Evolutionary conservation across 164 flowering plant genomes (phyloP).

Genomic region (Pachysandra terminalis): DNA sequence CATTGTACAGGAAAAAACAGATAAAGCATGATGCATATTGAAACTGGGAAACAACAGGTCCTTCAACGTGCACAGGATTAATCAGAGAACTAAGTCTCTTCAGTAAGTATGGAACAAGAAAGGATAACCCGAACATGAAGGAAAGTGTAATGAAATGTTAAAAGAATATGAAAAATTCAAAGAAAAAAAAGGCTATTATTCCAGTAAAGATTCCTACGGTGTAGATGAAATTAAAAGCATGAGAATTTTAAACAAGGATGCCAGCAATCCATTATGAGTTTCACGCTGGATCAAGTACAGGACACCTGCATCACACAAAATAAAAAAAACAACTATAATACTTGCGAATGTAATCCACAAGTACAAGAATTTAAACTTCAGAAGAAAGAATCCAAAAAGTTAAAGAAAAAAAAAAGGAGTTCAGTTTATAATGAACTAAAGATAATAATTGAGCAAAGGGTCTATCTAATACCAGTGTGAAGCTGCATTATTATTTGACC

Average conservation of each 20-base stretch:
- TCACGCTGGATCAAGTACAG: slow-evolving; percentile 64
- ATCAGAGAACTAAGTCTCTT: background rate
- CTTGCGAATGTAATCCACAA: background rate
- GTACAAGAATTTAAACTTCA: background rate
- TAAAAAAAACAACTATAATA: slow-evolving; percentile 2
- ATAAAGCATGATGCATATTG: background rate
- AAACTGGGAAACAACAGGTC: background rate
- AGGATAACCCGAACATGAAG: background rate
- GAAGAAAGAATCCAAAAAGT: background rate
- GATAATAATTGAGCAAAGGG: too few species aligned
- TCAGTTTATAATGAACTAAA: background rate
- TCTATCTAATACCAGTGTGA: slow-evolving; percentile 56
- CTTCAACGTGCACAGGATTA: background rate
- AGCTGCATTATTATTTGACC: slow-evolving; percentile 93
- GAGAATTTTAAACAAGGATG: slow-evolving; percentile 71
- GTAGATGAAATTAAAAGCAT: slow-evolving; percentile 76
- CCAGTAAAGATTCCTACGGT: slow-evolving; percentile 60
- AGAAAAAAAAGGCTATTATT: background rate
- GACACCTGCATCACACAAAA: slow-evolving; percentile 55
- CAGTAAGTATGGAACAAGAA: background rate
- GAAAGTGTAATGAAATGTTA: too few species aligned
- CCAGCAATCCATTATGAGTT: slow-evolving; percentile 64
- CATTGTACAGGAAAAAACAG: background rate
- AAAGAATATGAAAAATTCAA: too few species aligned
- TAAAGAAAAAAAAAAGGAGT: slow-evolving; percentile 2